Conservation (phyloP, 1,284 basidiomycete genomes). For the Ustilago bromivora region DNA sequence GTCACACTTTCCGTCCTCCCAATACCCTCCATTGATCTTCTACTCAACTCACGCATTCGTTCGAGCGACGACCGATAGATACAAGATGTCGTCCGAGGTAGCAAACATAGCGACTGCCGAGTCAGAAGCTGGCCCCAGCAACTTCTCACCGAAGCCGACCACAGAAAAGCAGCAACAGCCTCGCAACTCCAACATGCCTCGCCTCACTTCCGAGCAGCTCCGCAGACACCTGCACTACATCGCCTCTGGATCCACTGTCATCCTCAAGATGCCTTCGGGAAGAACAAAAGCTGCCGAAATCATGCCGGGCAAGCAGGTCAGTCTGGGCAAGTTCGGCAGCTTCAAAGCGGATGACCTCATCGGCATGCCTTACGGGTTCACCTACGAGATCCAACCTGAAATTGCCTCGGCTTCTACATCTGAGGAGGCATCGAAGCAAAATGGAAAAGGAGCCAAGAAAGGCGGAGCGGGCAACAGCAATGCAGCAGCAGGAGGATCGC, state of each 20-base stretch:
- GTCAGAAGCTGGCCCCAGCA: conserved; percentile 27
- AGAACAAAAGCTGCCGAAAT: conserved; percentile 62
- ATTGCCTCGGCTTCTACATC: not conserved
- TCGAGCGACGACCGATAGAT: not conserved
- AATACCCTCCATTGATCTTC: not conserved
- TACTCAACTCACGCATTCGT: not conserved
- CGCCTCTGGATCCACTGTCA: conserved; percentile 40
- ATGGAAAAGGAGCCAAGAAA: conserved; percentile 19
- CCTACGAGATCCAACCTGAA: conserved; percentile 63
- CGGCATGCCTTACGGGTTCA: conserved; percentile 67
- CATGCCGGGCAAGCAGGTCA: conserved; percentile 57
- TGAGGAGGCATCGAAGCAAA: conserved; percentile 7
- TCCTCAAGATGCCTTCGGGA: conserved; percentile 62
- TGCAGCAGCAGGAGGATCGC: conserved; percentile 11
- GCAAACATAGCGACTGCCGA: not conserved
- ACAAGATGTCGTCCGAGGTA: conserved; percentile 24
- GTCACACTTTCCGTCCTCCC: not conserved
- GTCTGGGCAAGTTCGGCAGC: conserved; percentile 68
- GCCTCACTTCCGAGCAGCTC: conserved; percentile 47
- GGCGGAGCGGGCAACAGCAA: not conserved
- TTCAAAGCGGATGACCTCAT: conserved; percentile 66
- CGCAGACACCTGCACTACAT: conserved; percentile 54
- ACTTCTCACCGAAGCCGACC: conserved; percentile 6
- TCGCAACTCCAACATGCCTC: conserved; percentile 24
- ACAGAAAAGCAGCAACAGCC: conserved; percentile 9